A percentile compares a stretch with the other conserved stretches of the same genome.
Evolutionary conservation across 208 protist species (phyloP).

Genomic region (Porcisia hertigi): DNA sequence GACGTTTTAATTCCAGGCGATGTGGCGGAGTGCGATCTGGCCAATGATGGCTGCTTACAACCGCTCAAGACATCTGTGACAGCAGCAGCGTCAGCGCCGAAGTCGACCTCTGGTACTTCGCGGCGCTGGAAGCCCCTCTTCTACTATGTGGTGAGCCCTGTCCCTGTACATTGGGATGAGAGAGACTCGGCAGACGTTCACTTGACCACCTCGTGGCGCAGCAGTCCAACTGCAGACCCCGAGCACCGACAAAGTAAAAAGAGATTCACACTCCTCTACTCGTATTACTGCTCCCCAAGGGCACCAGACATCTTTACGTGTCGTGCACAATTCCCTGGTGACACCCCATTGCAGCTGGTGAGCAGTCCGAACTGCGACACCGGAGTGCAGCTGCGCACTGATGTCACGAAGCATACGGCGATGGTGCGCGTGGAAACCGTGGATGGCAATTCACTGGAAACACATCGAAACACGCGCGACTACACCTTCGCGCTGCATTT

Average conservation of each 20-base stretch:
- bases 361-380: slow-evolving; percentile 46
- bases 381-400: slow-evolving; percentile 29
- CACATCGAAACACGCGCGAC: slow-evolving; percentile 29
- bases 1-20: slow-evolving; percentile 43
- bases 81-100: not conserved
- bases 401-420: slow-evolving; percentile 23
- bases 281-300: slow-evolving; percentile 61
- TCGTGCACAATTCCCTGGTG: slow-evolving; percentile 31
- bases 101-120: not conserved
- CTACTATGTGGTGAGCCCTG: slow-evolving; percentile 45
- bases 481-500: slow-evolving; percentile 52
- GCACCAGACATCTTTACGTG: slow-evolving; percentile 51
- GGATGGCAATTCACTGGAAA: slow-evolving; percentile 16
- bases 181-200: slow-evolving; percentile 1
- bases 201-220: slow-evolving; percentile 45
- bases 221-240: slow-evolving; percentile 4
- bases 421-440: slow-evolving; percentile 31
- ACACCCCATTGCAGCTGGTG: slow-evolving; percentile 32
- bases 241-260: not conserved
- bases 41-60: slow-evolving; percentile 16
- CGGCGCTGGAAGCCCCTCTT: slow-evolving; percentile 31
- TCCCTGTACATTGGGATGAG: slow-evolving; percentile 5
- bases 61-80: not conserved
- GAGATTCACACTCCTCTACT: slow-evolving; percentile 44
- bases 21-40: slow-evolving; percentile 43